phyloP scores from a whole-genome alignment of 306 rosid genomes.

The Vigna trinervia region DNA sequence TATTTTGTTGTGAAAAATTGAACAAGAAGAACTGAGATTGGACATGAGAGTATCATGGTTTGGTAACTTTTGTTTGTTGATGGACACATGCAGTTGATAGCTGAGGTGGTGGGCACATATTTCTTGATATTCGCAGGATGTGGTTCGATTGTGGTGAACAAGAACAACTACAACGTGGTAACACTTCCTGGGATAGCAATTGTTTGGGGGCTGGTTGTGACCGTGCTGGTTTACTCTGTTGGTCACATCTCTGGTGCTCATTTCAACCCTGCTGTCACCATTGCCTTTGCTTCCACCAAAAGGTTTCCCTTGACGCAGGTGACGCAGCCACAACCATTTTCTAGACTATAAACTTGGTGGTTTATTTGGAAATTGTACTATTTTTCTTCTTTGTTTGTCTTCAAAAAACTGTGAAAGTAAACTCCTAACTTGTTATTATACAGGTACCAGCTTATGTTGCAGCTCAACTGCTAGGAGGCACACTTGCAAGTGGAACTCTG shows the following conservation, averaged over 20 bases:
- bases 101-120: slow-evolving; percentile 80
- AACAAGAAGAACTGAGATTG: neutral
- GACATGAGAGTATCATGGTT: neutral
- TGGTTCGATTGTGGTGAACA: slow-evolving; percentile 71
- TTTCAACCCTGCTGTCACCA: slow-evolving; percentile 88
- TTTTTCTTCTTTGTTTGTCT: neutral
- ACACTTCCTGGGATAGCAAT: slow-evolving; percentile 72
- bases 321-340: neutral
- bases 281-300: slow-evolving; percentile 71
- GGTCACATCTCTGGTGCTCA: slow-evolving; percentile 95
- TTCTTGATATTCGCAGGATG: slow-evolving; percentile 84
- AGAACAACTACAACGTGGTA: slow-evolving; percentile 44
- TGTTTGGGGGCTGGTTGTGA: slow-evolving; percentile 74
- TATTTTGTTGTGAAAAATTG: neutral
- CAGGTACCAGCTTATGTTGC: slow-evolving; percentile 75
- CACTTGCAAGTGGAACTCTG: slow-evolving; percentile 79
- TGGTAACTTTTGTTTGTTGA: slow-evolving; percentile 8
- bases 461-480: slow-evolving; percentile 75
- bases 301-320: slow-evolving; percentile 80
- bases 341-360: no score
- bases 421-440: neutral
- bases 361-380: neutral
- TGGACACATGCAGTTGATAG: slow-evolving; percentile 59
- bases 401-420: neutral
- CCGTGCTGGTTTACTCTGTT: slow-evolving; percentile 70